Evolutionary conservation across 495 filamentous ascomycete species (phyloP), one percentile per base, ranked within the genome.

Genomic region (Penicillium silybi): DNA sequence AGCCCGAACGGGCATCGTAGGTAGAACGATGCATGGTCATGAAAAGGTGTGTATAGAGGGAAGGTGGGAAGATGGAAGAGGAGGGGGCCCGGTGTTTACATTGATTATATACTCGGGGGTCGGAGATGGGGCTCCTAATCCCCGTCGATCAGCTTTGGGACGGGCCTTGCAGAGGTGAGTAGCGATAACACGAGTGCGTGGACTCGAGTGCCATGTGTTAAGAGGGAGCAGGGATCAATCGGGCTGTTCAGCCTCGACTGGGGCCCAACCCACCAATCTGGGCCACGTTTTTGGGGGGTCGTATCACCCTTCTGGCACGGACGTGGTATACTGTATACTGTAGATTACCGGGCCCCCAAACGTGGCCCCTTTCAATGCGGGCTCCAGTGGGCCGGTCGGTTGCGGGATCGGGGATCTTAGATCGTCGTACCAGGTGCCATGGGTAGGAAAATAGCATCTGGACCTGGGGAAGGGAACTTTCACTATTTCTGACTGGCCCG

Each of bases 21-120:
- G 56, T 63, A 45, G 68, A 70, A n/a, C 65, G 70, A 55, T 75
- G 64, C 71, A 75, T 57, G 40, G 5, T 39, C 18, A 10, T 16
- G 34, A 41, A 49, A 47, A 23, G 6, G 22, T 23, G 22, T 23
- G 22, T 26, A n/a, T 38, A 43, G 37, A 44, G 15, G 22, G 27
- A 27, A 2, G n/a, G n/a, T n/a, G 20, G 29, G 41, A 41, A 43
- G 41, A 2, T 19, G 25, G 38, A 43, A 27, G 44, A 34, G 43
- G 44, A 48, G 29, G 11, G 40, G 41, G 34, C 23, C 35, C 29
- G 48, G 54, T 51, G 47, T 44, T 17, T 44, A 53, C 55, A 59
- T 53, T 52, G 56, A 65, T 53, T 67, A 69, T 69, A 66, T 69
- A 69, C 54, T 55, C 53, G 47, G 54, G 45, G 27, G 19, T 48